Conservation (phyloP, 2,329 filamentous ascomycete genomes). For the Elsinoe arachidis region DNA sequence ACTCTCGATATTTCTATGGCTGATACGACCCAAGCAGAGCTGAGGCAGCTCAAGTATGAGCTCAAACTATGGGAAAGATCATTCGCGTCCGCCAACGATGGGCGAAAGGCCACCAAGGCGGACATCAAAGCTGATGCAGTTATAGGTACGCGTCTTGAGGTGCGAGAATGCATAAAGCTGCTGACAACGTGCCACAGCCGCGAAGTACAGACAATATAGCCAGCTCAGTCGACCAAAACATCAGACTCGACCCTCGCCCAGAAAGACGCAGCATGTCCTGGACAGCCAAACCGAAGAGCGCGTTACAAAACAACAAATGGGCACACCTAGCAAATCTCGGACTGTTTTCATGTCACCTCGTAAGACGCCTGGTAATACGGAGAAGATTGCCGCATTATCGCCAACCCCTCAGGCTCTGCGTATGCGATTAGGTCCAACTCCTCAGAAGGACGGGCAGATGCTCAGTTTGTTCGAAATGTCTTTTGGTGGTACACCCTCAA, state of each 20-base stretch:
- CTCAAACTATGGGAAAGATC: conserved; percentile 66
- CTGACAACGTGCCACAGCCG: conserved; percentile 38
- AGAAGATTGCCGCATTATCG: background rate
- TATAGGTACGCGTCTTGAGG: conserved; percentile 50
- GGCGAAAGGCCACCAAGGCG: conserved; percentile 61
- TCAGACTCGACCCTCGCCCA: background rate
- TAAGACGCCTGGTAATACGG: conserved; percentile 14
- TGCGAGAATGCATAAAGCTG: conserved; percentile 12
- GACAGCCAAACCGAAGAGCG: background rate
- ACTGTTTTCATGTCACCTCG: conserved; percentile 3
- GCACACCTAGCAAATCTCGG: conserved; percentile 2
- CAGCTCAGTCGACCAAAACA: conserved; percentile 39
- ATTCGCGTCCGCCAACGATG: conserved; percentile 54
- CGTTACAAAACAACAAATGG: background rate
- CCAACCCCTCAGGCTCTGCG: conserved; percentile 26
- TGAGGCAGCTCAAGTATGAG: conserved; percentile 48
- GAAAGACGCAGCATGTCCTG: background rate
- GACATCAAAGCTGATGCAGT: conserved; percentile 66
- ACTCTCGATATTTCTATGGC: background rate
- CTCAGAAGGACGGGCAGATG: conserved; percentile 68
- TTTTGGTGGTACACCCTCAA: conserved; percentile 41
- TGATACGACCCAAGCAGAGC: background rate
- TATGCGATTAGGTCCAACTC: conserved; percentile 58
- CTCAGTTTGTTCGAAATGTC: conserved; percentile 70
- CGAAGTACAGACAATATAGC: conserved; percentile 71